Evolutionary conservation across 106 monocot genomes (phyloP).

Genomic region (Acorus calamus): DNA sequence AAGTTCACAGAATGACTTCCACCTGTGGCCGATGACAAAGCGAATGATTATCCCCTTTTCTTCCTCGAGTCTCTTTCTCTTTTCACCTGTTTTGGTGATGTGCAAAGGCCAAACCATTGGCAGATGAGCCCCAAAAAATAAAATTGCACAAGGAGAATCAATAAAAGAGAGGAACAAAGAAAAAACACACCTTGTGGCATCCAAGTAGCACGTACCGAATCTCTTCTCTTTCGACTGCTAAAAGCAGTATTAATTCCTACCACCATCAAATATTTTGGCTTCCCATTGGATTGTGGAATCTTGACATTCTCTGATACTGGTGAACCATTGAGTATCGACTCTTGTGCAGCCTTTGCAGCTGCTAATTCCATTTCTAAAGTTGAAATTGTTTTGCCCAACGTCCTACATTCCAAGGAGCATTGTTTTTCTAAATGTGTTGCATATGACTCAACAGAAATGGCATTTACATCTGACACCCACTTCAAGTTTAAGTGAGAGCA

Average conservation of each 20-base stretch:
- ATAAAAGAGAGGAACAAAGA: too few relatives aligned
- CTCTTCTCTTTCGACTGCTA: constrained; percentile 91
- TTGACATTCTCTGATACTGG: constrained; percentile 40
- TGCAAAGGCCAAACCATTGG: too few relatives aligned
- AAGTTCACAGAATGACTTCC: too few relatives aligned
- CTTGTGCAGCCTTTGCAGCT: constrained; percentile 63
- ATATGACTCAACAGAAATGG: too few relatives aligned
- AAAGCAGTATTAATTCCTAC: constrained; percentile 94
- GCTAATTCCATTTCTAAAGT: constrained; percentile 80
- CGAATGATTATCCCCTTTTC: constrained; percentile 79
- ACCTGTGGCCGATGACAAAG: constrained; percentile 87
- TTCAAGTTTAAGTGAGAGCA: too few relatives aligned
- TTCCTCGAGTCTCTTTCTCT: constrained; percentile 65
- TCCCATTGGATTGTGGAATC: constrained; percentile 12
- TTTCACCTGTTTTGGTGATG: constrained; percentile 37
- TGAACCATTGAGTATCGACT: constrained; percentile 49
- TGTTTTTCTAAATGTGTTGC: too few relatives aligned
- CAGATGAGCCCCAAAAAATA: neutral
- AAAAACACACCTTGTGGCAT: constrained; percentile 69
- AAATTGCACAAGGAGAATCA: neutral
- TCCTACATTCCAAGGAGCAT: constrained; percentile 23
- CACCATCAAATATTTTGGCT: constrained; percentile 71
- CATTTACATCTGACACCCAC: too few relatives aligned
- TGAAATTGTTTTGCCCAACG: constrained; percentile 81
- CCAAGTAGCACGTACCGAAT: constrained; percentile 90